phyloP scores from a whole-genome alignment of 495 filamentous ascomycete genomes.

The Neurospora sp. region DNA sequence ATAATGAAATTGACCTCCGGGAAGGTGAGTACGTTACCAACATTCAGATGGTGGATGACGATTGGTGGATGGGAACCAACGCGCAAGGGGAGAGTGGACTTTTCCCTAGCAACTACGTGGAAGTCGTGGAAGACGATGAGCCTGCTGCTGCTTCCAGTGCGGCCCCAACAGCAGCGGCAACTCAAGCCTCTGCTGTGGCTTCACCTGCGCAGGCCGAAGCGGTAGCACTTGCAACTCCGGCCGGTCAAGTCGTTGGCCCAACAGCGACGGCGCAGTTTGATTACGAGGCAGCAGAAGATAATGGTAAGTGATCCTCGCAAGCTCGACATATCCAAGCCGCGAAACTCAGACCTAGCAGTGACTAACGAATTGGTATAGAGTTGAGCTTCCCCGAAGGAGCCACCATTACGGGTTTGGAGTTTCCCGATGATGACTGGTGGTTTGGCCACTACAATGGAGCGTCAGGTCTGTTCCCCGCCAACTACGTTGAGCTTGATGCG shows the following conservation, averaged over 20 bases:
- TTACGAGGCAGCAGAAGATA: slow-evolving; percentile 95
- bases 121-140: slow-evolving; percentile 56
- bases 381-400: slow-evolving; percentile 86
- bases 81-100: slow-evolving; percentile 68
- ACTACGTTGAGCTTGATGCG: slow-evolving; percentile 62
- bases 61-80: slow-evolving; percentile 97
- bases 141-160: slow-evolving; percentile 18
- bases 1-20: slow-evolving; percentile 86
- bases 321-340: neutral
- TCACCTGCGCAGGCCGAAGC: slow-evolving; percentile 16
- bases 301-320: slow-evolving; percentile 40
- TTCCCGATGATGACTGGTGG: slow-evolving; percentile 99
- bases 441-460: slow-evolving; percentile 72
- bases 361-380: slow-evolving; percentile 35
- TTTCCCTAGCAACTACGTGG: slow-evolving; percentile 96
- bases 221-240: slow-evolving; percentile 16
- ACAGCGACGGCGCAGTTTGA: slow-evolving; percentile 87
- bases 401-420: slow-evolving; percentile 63
- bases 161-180: slow-evolving; percentile 18
- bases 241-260: slow-evolving; percentile 32
- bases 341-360: neutral
- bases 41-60: slow-evolving; percentile 93
- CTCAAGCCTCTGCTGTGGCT: slow-evolving; percentile 20
- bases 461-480: slow-evolving; percentile 84
- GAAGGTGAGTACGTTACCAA: slow-evolving; percentile 89